A percentile compares a stretch with the other conserved stretches of the same genome.
phyloP scores from a whole-genome alignment of 495 filamentous ascomycete species.

The Penicillium atrosanguineum region DNA sequence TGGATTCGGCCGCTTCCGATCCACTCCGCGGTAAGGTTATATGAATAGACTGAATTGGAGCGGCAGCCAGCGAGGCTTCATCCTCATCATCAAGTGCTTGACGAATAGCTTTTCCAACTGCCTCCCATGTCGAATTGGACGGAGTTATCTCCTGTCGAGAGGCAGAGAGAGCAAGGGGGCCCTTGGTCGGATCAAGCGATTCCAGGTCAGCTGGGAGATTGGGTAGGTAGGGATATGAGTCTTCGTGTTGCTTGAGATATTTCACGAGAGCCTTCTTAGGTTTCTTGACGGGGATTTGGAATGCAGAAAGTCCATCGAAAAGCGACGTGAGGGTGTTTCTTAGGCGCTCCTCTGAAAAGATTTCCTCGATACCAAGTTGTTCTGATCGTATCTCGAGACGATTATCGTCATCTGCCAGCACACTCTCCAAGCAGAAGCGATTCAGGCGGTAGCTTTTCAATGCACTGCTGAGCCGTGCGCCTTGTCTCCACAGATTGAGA shows the following conservation, averaged over 20 bases:
- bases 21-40: conserved; percentile 35
- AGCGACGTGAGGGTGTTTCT: conserved; percentile 63
- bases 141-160: conserved; percentile 32
- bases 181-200: conserved; percentile 24
- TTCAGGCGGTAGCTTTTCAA: conserved; percentile 73
- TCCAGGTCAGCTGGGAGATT: conserved; percentile 41
- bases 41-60: conserved; percentile 36
- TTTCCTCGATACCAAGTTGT: conserved; percentile 79
- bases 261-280: conserved; percentile 62
- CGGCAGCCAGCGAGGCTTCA: conserved; percentile 28
- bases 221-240: conserved; percentile 77
- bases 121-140: conserved; percentile 49
- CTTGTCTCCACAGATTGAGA: conserved; percentile 87
- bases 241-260: conserved; percentile 62
- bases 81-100: conserved; percentile 46
- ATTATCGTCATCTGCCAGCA: conserved; percentile 79
- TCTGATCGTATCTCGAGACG: conserved; percentile 67
- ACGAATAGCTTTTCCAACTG: conserved; percentile 57
- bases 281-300: conserved; percentile 61
- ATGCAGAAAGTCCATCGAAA: conserved; percentile 68
- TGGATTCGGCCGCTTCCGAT: conserved; percentile 11
- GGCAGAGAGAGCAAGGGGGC: conserved; percentile 28
- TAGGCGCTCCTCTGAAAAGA: conserved; percentile 76
- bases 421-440: conserved; percentile 87
- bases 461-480: conserved; percentile 72